phyloP scores from a whole-genome alignment of 345 rosid species.

The Dipteronia dyeriana region DNA sequence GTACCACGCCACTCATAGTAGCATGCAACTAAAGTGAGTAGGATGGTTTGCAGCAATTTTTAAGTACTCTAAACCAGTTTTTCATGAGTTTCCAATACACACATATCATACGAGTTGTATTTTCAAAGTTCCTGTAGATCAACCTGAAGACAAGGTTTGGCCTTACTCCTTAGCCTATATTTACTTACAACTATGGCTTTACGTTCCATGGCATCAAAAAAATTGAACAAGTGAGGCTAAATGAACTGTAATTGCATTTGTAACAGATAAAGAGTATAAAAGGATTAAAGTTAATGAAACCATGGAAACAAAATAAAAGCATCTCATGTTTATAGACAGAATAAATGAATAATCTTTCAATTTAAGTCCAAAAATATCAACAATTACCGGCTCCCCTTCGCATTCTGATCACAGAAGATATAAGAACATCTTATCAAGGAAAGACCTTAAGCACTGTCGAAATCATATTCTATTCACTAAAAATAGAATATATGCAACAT shows the following conservation, averaged over 20 bases:
- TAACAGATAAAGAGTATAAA: background rate
- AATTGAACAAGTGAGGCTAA: background rate
- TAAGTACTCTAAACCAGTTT: background rate
- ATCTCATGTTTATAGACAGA: background rate
- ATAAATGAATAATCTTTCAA: background rate
- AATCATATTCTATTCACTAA: background rate
- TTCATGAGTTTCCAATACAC: background rate
- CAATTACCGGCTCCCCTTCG: background rate
- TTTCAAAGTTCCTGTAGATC: background rate
- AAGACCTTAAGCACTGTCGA: background rate
- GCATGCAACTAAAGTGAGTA: no score
- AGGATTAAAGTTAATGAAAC: background rate
- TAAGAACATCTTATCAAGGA: background rate
- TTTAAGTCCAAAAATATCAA: background rate
- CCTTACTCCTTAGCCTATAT: background rate
- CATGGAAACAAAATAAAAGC: background rate
- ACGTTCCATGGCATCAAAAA: background rate
- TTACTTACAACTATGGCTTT: background rate
- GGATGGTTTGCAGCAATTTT: background rate
- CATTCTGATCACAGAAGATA: background rate
- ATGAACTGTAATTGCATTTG: background rate
- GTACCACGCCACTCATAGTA: background rate
- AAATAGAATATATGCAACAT: background rate
- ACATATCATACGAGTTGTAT: background rate
- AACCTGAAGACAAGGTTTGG: background rate